phyloP scores from a whole-genome alignment of 2,329 filamentous ascomycete genomes.

The Fusarium liriodendri region DNA sequence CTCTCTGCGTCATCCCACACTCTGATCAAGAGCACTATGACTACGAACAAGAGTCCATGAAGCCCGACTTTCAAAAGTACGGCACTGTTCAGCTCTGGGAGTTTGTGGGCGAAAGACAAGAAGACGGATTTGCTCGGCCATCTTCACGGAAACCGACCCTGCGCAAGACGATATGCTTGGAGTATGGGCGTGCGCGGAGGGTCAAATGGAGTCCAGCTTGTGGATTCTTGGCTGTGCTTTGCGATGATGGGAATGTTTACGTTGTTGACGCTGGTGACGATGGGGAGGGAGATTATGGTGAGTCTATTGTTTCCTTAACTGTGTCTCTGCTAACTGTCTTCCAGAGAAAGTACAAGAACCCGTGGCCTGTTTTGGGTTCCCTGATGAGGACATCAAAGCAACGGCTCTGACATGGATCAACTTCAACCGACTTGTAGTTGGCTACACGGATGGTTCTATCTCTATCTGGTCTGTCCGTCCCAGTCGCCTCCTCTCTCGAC shows the following conservation, averaged over 20 bases:
- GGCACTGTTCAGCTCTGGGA: slow-evolving; percentile 66
- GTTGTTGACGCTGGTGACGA: slow-evolving; percentile 56
- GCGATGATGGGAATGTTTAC: slow-evolving; percentile 62
- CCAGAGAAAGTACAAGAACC: slow-evolving; percentile 59
- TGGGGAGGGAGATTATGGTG: slow-evolving; percentile 55
- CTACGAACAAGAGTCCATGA: slow-evolving; percentile 52
- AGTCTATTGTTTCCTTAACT: not conserved
- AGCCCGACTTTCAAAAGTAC: slow-evolving; percentile 53
- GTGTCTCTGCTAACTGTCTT: slow-evolving; percentile 36
- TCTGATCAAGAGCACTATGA: slow-evolving; percentile 59
- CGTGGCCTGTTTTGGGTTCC: slow-evolving; percentile 57
- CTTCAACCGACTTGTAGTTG: slow-evolving; percentile 65
- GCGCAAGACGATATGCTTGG: slow-evolving; percentile 58
- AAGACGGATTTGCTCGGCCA: slow-evolving; percentile 48
- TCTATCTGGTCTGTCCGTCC: slow-evolving; percentile 68
- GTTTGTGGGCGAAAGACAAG: slow-evolving; percentile 50
- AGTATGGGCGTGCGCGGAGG: slow-evolving; percentile 62
- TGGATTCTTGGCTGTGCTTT: slow-evolving; percentile 61
- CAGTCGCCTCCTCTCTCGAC: slow-evolving; percentile 59
- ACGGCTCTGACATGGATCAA: slow-evolving; percentile 67
- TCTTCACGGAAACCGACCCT: slow-evolving; percentile 53
- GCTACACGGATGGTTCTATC: slow-evolving; percentile 67
- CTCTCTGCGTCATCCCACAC: slow-evolving; percentile 63
- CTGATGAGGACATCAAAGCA: slow-evolving; percentile 60
- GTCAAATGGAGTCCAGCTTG: slow-evolving; percentile 66